Base-by-base conservation (phyloP, 2,329 filamentous ascomycete genomes). In the Corniculantispora saksenae region DNA sequence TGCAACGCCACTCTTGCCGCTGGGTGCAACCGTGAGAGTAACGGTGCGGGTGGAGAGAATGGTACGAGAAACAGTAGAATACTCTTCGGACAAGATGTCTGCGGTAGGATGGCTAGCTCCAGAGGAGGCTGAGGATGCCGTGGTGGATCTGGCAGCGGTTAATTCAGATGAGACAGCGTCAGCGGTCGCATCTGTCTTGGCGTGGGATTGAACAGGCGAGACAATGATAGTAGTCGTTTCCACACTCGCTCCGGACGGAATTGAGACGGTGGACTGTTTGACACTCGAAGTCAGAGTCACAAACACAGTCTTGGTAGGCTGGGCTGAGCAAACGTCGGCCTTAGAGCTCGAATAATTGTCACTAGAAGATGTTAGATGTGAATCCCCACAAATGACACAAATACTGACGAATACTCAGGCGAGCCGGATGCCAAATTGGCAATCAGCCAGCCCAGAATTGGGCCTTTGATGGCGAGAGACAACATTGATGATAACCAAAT, bases 241-340 rank as follows among this genome's bases (percentile, higher is more conserved):
- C 63, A 60, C 69, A 51, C 17, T 72, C 73, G 55, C 35, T 45
- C 35, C 55, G 25, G n/a, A 25, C 4, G 55, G 27, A 35, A 38
- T 17, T 7, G 27, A 51, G 2, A 21, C 35, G 21, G 56, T 35
- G 9, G 56, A 69, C 27, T 58, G 63, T 55, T 68, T 68, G 56
- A 70, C 71, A 64, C 74, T 72, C 17, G 79, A 76, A 61, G 75
- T 76, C 58, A 84, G 74, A 40, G 83, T 84, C 68, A 85, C 73
- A 69, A 83, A 82, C 66, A 84, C 77, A 47, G 83, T 84, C 43
- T 76, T 78, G 43, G 78, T 79, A 9, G 72, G 72, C 65, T 76
- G 45, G 21, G 21, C 47, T n/a, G 43, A 51, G 55, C 62, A 64
- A 13, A n/a, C 35, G 32, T 53, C 38, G 17, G 55, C 38, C 19